Percentiles rank a stretch among this genome's conserved stretches.
Evolutionary conservation across 495 filamentous ascomycete species (phyloP).

Genomic region (Penicillium salamii): DNA sequence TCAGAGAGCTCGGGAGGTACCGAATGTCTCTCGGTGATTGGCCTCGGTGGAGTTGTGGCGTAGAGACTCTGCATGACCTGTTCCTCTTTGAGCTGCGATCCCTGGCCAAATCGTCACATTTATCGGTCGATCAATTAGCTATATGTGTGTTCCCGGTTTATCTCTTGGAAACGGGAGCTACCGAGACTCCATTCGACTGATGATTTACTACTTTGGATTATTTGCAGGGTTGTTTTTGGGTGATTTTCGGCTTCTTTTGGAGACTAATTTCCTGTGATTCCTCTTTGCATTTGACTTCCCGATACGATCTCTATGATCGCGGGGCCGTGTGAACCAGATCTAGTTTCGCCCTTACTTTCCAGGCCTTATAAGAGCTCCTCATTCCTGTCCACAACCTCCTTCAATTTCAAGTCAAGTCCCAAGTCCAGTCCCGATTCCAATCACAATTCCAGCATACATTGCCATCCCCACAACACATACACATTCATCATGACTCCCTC

Average conservation of each 20-base stretch:
- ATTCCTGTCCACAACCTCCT: background rate
- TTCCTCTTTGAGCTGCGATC: background rate
- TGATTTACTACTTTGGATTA: too few species aligned
- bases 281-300: background rate
- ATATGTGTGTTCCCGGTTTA: background rate
- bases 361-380: conserved; percentile 5
- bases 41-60: background rate
- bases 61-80: background rate
- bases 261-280: background rate
- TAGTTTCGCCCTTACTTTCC: conserved; percentile 7
- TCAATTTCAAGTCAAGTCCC: background rate
- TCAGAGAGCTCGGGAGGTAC: conserved; percentile 5
- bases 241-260: too few species aligned
- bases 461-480: background rate
- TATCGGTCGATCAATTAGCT: background rate
- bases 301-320: conserved; percentile 3
- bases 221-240: too few species aligned
- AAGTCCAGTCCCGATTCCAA: too few species aligned
- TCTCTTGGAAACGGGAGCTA: conserved; percentile 13
- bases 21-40: conserved; percentile 5
- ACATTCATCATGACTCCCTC: conserved; percentile 13
- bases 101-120: too few species aligned
- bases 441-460: background rate
- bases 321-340: conserved; percentile 2
- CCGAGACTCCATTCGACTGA: conserved; percentile 2